A percentile compares a stretch with the other conserved stretches of the same genome.
Conservation (phyloP, 768 basidiomycete species). For the Neoboletus brunneissimus region DNA sequence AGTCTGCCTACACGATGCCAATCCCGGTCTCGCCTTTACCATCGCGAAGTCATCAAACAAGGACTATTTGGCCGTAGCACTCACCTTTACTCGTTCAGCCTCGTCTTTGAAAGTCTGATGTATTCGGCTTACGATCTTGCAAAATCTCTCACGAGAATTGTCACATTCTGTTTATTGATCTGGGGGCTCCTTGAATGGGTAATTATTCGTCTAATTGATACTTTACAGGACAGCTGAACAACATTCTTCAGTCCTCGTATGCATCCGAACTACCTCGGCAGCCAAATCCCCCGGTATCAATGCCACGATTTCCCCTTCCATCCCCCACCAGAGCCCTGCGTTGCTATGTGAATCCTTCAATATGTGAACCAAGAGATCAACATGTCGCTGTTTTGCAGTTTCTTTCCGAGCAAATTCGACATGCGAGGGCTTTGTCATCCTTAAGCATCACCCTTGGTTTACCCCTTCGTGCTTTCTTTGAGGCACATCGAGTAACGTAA, state of each 20-base stretch:
- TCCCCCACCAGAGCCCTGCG: slow-evolving; percentile 1
- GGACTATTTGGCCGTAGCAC: background rate
- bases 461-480: slow-evolving; percentile 22
- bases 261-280: slow-evolving; percentile 4
- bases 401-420: slow-evolving; percentile 27
- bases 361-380: slow-evolving; percentile 14
- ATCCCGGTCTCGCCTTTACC: background rate
- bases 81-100: background rate
- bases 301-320: slow-evolving; percentile 12
- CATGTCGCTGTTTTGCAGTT: slow-evolving; percentile 24
- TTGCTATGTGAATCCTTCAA: slow-evolving; percentile 1
- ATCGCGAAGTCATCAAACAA: background rate
- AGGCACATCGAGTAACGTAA: slow-evolving; percentile 21
- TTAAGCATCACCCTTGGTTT: slow-evolving; percentile 19
- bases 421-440: slow-evolving; percentile 26
- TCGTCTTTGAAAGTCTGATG: slow-evolving; percentile 2
- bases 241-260: slow-evolving; percentile 14
- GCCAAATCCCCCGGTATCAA: background rate
- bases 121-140: slow-evolving; percentile 13
- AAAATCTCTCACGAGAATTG: slow-evolving; percentile 9
- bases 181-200: slow-evolving; percentile 28
- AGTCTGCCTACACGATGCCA: background rate
- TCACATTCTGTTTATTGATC: slow-evolving; percentile 20
- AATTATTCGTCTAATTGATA: background rate
- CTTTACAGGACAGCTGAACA: slow-evolving; percentile 3